Evolutionary conservation across 768 basidiomycete species (phyloP).

Genomic region (Mycena polygramma): DNA sequence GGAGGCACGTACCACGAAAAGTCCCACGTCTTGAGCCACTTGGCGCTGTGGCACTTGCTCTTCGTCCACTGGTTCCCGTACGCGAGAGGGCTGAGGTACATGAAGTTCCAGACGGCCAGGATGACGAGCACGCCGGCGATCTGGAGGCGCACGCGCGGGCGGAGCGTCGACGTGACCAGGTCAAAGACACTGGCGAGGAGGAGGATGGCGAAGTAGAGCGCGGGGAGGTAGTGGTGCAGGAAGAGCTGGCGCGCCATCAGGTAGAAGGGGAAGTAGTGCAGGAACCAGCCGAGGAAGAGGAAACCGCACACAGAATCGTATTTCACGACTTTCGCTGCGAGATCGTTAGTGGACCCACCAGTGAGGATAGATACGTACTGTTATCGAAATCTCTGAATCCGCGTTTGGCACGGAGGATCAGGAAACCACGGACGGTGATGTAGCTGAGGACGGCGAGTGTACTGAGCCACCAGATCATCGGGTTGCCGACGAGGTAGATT

Average conservation of each 20-base stretch:
- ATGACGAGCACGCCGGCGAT: slow-evolving; percentile 82
- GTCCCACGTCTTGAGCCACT: slow-evolving; percentile 96
- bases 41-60: slow-evolving; percentile 76
- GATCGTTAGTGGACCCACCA: background rate
- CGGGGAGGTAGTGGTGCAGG: slow-evolving; percentile 98
- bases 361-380: slow-evolving; percentile 66
- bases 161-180: slow-evolving; percentile 81
- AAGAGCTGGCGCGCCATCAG: slow-evolving; percentile 98
- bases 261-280: slow-evolving; percentile 98
- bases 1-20: slow-evolving; percentile 79
- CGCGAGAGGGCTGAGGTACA: slow-evolving; percentile 81
- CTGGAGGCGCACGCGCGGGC: slow-evolving; percentile 83
- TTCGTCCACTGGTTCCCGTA: slow-evolving; percentile 94
- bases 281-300: slow-evolving; percentile 90
- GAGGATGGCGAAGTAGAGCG: slow-evolving; percentile 93
- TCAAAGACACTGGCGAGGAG: slow-evolving; percentile 86
- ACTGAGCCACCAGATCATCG: slow-evolving; percentile 92
- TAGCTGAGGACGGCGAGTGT: slow-evolving; percentile 80
- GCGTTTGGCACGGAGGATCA: slow-evolving; percentile 90
- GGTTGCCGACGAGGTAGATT: slow-evolving; percentile 96
- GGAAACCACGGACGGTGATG: slow-evolving; percentile 75
- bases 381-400: slow-evolving; percentile 94
- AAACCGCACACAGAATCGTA: slow-evolving; percentile 94
- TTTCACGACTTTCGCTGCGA: slow-evolving; percentile 86
- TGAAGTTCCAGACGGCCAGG: slow-evolving; percentile 83